These are phyloP conservation scores for Vanrija sp. DNA, from an alignment of 1,284 basidiomycete species.

Conservation along the genomic window DNA sequence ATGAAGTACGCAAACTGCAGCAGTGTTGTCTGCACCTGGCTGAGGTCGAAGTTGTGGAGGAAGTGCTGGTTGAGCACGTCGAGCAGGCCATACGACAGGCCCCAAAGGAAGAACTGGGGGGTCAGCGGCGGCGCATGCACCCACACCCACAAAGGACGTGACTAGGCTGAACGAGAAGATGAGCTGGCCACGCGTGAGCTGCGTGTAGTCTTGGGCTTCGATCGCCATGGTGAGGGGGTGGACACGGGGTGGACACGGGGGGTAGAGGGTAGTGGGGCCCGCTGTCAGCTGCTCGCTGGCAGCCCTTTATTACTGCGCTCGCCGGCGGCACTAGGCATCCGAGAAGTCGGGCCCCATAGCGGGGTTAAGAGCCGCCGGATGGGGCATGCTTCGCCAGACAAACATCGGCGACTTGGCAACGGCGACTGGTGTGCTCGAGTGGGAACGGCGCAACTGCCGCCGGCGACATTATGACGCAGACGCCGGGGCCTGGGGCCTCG, in stretches of 20 bases:
- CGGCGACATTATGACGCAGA: too few relatives aligned
- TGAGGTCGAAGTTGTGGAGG: conserved; percentile 17
- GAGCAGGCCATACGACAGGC: conserved; percentile 32
- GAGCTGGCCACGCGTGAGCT: conserved; percentile 14
- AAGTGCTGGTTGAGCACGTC: conserved; percentile 24
- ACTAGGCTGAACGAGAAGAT: conserved; percentile 24
- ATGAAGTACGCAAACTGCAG: conserved; percentile 39
- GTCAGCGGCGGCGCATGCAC: neutral
- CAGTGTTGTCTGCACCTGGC: conserved; percentile 27
- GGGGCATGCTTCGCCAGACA: too few relatives aligned
- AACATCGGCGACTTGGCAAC: too few relatives aligned
- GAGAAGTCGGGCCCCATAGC: too few relatives aligned
- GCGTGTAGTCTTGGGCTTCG: conserved; percentile 18
- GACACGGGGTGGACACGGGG: too few relatives aligned
- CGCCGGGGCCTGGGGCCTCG: too few relatives aligned
- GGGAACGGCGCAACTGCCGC: too few relatives aligned
- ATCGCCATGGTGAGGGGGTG: neutral
- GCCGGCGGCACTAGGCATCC: too few relatives aligned
- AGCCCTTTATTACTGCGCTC: too few relatives aligned
- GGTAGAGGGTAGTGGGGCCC: neutral
- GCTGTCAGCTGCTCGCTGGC: too few relatives aligned
- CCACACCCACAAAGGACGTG: conserved; percentile 12
- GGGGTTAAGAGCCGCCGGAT: too few relatives aligned
- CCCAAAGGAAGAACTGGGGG: conserved; percentile 24
- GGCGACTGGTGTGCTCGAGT: too few relatives aligned